phyloP scores from a whole-genome alignment of 2,329 filamentous ascomycete species.

The Coniella lustricola region DNA sequence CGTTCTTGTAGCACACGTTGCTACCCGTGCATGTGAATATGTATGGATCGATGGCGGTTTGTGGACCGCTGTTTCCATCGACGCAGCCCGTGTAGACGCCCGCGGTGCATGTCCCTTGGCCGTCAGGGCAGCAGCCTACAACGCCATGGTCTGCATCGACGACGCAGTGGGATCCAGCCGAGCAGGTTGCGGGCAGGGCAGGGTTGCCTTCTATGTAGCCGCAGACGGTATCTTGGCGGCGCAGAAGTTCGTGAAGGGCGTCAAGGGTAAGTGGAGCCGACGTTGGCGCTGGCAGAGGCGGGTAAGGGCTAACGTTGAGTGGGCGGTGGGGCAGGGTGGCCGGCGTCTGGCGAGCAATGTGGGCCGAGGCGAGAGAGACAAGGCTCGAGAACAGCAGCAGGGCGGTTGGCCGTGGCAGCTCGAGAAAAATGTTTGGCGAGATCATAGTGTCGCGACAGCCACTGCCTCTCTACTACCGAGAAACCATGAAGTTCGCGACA shows the following conservation, averaged over 20 bases:
- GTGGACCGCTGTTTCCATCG: constrained; percentile 41
- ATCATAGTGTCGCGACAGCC: constrained; percentile 7
- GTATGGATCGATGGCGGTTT: constrained; percentile 48
- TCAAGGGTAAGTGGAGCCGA: constrained; percentile 30
- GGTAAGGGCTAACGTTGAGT: constrained; percentile 28
- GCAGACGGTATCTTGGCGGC: constrained; percentile 45
- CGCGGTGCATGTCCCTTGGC: constrained; percentile 38
- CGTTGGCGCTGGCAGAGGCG: constrained; percentile 29
- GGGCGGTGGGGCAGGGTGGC: constrained; percentile 23
- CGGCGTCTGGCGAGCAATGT: constrained; percentile 20
- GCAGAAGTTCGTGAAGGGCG: constrained; percentile 26
- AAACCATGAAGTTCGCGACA: not conserved
- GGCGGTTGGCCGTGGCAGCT: constrained; percentile 25
- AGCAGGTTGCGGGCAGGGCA: constrained; percentile 48
- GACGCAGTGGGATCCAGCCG: constrained; percentile 51
- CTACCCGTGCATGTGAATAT: constrained; percentile 47
- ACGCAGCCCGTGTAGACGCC: constrained; percentile 54
- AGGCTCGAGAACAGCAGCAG: constrained; percentile 24
- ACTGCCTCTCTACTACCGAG: constrained; percentile 1
- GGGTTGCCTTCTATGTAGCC: constrained; percentile 49
- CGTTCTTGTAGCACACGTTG: constrained; percentile 48
- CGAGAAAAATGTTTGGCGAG: constrained; percentile 21
- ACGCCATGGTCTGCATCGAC: constrained; percentile 41
- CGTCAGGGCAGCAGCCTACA: constrained; percentile 52
- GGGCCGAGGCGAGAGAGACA: constrained; percentile 21